Percentiles rank a stretch among this genome's conserved stretches.
Evolutionary conservation across 805 yeast species (phyloP).

Genomic region (Pichia manshurica): DNA sequence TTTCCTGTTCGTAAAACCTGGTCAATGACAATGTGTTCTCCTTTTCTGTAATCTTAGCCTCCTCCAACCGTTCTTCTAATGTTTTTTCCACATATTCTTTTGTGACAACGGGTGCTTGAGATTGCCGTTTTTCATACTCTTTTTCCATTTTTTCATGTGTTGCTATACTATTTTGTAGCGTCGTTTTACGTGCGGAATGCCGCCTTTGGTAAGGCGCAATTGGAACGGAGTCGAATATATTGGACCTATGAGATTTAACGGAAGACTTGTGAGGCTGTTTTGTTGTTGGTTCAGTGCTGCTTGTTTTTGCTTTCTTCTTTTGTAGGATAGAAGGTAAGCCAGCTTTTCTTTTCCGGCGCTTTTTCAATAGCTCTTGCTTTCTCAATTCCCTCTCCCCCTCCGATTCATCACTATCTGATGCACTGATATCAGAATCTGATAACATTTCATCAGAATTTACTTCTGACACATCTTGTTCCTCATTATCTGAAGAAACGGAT

Average conservation of each 20-base stretch:
- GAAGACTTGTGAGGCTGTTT: neutral
- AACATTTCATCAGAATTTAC: constrained; percentile 33
- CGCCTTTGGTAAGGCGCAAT: constrained; percentile 49
- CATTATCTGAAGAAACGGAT: constrained; percentile 22
- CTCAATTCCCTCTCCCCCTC: constrained; percentile 36
- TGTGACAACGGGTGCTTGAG: constrained; percentile 23
- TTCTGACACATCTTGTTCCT: constrained; percentile 19
- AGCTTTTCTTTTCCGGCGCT: constrained; percentile 43
- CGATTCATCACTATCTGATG: constrained; percentile 54
- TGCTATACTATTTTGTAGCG: constrained; percentile 71
- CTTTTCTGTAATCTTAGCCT: constrained; percentile 82
- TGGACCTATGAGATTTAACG: neutral
- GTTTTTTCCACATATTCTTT: constrained; percentile 45
- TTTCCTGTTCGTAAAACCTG: constrained; percentile 77
- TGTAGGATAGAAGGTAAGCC: constrained; percentile 20
- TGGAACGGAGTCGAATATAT: neutral
- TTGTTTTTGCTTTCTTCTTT: constrained; percentile 16
- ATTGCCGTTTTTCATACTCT: constrained; percentile 52
- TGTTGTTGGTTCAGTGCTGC: neutral
- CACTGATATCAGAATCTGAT: constrained; percentile 48
- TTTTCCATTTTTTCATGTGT: constrained; percentile 65
- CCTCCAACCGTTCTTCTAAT: constrained; percentile 67
- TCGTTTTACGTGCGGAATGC: constrained; percentile 71
- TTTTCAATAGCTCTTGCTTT: constrained; percentile 26
- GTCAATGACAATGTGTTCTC: constrained; percentile 68